These are phyloP conservation scores for Blastobotrys aristatus DNA, from an alignment of 1,139 yeast genomes.

Conservation along the genomic window DNA sequence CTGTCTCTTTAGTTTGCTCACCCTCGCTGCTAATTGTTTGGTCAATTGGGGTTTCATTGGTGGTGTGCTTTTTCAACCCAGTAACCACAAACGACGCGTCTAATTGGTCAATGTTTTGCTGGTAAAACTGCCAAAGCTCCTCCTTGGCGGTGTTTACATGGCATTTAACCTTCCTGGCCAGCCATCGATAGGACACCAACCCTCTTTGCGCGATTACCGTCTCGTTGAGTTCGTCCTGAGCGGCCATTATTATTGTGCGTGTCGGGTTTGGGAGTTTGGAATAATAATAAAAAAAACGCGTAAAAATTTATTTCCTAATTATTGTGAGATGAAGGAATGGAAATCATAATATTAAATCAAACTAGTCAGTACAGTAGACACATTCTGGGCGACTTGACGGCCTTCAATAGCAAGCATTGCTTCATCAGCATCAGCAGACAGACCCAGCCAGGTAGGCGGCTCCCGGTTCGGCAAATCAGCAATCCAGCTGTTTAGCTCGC, in stretches of 20 bases:
- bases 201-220: constrained; percentile 21
- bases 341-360: background rate
- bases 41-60: background rate
- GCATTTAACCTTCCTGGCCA: constrained; percentile 26
- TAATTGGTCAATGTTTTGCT: constrained; percentile 4
- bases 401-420: constrained; percentile 29
- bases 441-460: constrained; percentile 61
- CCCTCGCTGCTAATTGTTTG: background rate
- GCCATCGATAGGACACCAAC: constrained; percentile 27
- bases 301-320: too few relatives aligned
- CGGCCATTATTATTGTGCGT: background rate
- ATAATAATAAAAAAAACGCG: background rate
- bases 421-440: constrained; percentile 44
- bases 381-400: constrained; percentile 7
- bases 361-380: background rate
- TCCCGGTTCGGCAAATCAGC: constrained; percentile 49
- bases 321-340: too few relatives aligned
- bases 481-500: constrained; percentile 50
- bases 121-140: constrained; percentile 14
- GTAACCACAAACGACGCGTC: constrained; percentile 11
- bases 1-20: background rate
- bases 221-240: constrained; percentile 14
- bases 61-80: background rate
- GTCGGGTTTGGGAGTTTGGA: background rate
- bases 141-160: constrained; percentile 28